Evolutionary conservation across 177 flowering plant genomes (phyloP), one percentile per base, ranked within the genome.

Genomic region (Vitis hybrid): DNA sequence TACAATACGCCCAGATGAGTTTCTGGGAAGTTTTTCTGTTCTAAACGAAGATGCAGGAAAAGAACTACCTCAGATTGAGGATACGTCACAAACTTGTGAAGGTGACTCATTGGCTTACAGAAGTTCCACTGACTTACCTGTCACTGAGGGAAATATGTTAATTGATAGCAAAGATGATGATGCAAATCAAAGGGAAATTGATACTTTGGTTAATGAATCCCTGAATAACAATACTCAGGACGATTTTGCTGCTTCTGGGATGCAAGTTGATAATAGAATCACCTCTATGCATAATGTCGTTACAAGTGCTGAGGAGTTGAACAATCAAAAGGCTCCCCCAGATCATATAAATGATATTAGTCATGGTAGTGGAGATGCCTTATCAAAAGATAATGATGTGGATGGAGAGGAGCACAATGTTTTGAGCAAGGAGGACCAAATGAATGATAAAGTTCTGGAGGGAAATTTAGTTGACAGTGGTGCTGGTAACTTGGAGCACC

Each of bases 61-160:
- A n/a, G 68, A 58, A 32, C 58, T 68, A 50, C 71, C 62, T 66
- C 68, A 49, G 48, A 66, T 58, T 68, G 82, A 78, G 60, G 70
- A 24, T 64, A 67, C 68, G 27, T 66, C 60, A 65, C 80, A 69
- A 27, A 21, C 63, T 70, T n/a, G 63, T 7, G 77, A 66, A 61
- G 78, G 65, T 68, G 84, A 78, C 9, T 51, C 67, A 56, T 78
- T 81, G 69, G 74, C 54, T 63, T 59, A 30, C 77, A 76, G 66
- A 65, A 78, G 65, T 68, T 78, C 71, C 27, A 61, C 35, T 55
- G 73, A 71, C 52, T 32, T 64, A 20, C 58, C 74, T 61, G 61
- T 30, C 35, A 13, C 20, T 21, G 66, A 65, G 2, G 74, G 54
- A 13, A 68, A 65, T 62, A 35, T 15, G 17, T 11, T 59, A 49